phyloP scores from a whole-genome alignment of 139 green algal species.

The Chlorella sp. region DNA sequence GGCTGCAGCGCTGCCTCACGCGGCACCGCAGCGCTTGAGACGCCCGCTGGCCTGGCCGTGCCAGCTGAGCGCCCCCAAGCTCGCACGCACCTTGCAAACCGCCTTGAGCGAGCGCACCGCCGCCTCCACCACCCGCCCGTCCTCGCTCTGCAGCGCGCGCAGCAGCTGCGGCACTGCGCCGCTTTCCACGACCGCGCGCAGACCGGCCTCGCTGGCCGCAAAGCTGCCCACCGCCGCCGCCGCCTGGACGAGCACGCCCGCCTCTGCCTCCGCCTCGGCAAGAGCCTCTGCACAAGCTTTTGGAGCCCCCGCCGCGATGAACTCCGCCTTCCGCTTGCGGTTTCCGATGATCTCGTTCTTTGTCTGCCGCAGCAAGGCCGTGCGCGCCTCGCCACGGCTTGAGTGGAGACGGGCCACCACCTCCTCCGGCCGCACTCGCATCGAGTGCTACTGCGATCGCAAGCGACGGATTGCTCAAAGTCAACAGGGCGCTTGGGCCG shows the following conservation, averaged over 20 bases:
- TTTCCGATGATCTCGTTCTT: constrained; percentile 81
- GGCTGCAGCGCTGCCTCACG: neutral
- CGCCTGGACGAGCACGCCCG: constrained; percentile 49
- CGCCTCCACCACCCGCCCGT: constrained; percentile 62
- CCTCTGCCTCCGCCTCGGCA: constrained; percentile 32
- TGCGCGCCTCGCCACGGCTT: too few relatives aligned
- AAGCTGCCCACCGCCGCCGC: constrained; percentile 37
- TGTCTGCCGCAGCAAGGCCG: too few relatives aligned
- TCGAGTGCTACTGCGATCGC: too few relatives aligned
- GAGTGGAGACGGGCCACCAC: too few relatives aligned
- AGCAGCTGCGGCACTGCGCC: constrained; percentile 66
- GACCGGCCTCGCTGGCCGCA: constrained; percentile 19
- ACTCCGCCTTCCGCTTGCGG: constrained; percentile 63
- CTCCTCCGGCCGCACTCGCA: too few relatives aligned
- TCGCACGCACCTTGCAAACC: constrained; percentile 48
- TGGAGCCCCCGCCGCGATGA: constrained; percentile 64
- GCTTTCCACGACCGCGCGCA: constrained; percentile 51
- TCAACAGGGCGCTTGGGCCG: too few relatives aligned
- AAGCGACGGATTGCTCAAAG: too few relatives aligned
- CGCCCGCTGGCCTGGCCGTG: neutral
- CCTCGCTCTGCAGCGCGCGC: constrained; percentile 41
- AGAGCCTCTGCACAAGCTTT: constrained; percentile 58
- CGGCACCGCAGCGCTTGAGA: neutral
- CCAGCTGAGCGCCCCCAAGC: neutral
- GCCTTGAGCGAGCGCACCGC: constrained; percentile 61